Base-by-base conservation (phyloP, 1,284 basidiomycete genomes). In the Neonothopanus nambi region DNA sequence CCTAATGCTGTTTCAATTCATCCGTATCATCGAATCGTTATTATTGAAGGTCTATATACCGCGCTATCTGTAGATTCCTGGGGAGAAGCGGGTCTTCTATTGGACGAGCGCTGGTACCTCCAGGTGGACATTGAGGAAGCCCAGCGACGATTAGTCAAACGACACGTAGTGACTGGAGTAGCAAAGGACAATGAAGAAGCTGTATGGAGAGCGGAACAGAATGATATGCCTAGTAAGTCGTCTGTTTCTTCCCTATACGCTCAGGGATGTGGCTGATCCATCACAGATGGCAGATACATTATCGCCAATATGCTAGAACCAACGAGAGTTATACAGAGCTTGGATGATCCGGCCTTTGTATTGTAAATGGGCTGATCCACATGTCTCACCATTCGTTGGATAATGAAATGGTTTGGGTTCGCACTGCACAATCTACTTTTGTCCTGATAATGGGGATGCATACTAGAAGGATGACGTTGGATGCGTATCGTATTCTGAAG, bases 11-110 rank as follows among this genome's bases (percentile, higher is more conserved):
- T 87, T 12, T 65, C 71, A 0, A 80, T 98, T 23, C 63, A 72
- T 23, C 80, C 87, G 0, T 58, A 72, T 28, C 85, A 95, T 62
- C 81, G 87, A 3, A 79, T 96, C 49, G 78, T 96, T 50, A 67
- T 95, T 54, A 80, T 95, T 55, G 92, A 96, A 69, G 93, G 94
- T 0, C 71, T 96, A 8, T 95, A 96, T 68, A 81, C 85, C 5
- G 82, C 92, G 56, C 78, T 94, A 18, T 77, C 84, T 33, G 72
- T 83, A 17, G 73, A 80, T 0, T 87, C 88, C 0, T 98, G 95
- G 95, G 66, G 65, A 1, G 76, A 80, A 15, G 89, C 86, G 1
- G 84, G 85, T 0, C 67, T 71, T 21, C 64, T 82, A 58, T 76
- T 95, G 55, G 90, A 98, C 64, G 84, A 92, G 63, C 76, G 91